A percentile compares a stretch with the other conserved stretches of the same genome.
phyloP scores from a whole-genome alignment of 768 basidiomycete species.

The Tremella yokohamensis region DNA sequence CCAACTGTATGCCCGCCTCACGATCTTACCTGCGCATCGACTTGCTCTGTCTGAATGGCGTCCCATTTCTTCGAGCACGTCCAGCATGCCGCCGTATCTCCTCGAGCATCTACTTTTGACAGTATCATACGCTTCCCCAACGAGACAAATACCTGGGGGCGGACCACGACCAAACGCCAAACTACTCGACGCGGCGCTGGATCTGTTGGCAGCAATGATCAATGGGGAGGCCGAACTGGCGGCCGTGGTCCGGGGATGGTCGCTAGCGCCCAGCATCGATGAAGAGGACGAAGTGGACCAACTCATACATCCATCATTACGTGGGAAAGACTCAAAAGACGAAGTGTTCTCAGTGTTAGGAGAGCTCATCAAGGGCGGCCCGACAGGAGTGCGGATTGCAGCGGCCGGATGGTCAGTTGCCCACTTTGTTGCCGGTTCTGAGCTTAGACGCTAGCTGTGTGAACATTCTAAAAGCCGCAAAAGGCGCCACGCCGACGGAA shows the following conservation, averaged over 20 bases:
- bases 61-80: neutral
- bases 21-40: constrained; percentile 41
- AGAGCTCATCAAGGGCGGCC: constrained; percentile 20
- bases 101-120: constrained; percentile 25
- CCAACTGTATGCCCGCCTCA: constrained; percentile 43
- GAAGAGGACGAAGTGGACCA: neutral
- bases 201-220: constrained; percentile 39
- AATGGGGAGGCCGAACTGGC: constrained; percentile 36
- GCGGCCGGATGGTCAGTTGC: constrained; percentile 42
- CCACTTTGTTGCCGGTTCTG: neutral
- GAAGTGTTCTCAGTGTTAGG: constrained; percentile 21
- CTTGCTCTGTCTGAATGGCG: constrained; percentile 28
- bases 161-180: constrained; percentile 29
- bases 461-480: constrained; percentile 37
- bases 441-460: constrained; percentile 26
- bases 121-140: constrained; percentile 11
- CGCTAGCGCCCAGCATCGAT: neutral
- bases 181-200: constrained; percentile 43
- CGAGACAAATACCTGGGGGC: neutral
- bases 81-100: constrained; percentile 17
- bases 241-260: constrained; percentile 19
- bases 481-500: constrained; percentile 13
- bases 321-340: constrained; percentile 5
- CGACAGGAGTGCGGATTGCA: constrained; percentile 34
- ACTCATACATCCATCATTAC: constrained; percentile 1